These are phyloP conservation scores for Blastobotrys parvus DNA, from an alignment of 805 yeast species.

Conservation along the genomic window DNA sequence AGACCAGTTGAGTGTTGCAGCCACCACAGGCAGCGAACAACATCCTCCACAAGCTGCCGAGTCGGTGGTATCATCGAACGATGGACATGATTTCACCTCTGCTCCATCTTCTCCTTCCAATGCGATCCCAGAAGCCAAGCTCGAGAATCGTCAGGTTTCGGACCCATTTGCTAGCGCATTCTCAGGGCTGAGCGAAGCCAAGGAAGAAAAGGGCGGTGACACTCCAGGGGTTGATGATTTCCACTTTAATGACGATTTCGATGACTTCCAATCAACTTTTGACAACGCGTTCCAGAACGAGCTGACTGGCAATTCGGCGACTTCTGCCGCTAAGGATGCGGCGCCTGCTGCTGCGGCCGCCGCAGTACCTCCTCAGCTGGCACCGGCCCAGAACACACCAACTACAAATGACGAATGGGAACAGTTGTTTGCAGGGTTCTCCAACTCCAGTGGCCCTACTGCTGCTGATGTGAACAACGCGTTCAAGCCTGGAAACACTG, in stretches of 20 bases:
- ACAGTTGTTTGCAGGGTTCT: constrained; percentile 83
- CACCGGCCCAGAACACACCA: constrained; percentile 10
- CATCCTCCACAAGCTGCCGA: no score
- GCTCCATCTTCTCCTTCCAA: constrained; percentile 26
- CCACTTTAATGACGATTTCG: constrained; percentile 9
- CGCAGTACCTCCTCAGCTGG: no score
- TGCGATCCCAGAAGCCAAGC: constrained; percentile 1
- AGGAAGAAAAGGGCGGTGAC: constrained; percentile 24
- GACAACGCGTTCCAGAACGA: constrained; percentile 9
- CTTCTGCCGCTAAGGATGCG: constrained; percentile 6
- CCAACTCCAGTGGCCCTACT: constrained; percentile 28
- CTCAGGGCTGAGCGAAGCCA: constrained; percentile 38
- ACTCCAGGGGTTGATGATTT: constrained; percentile 18
- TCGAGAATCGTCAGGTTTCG: constrained; percentile 10
- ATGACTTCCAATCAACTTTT: constrained; percentile 17
- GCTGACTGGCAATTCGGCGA: constrained; percentile 1
- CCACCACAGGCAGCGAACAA: background rate
- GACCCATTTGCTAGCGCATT: constrained; percentile 37
- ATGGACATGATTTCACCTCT: constrained; percentile 23
- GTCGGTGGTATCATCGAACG: background rate
- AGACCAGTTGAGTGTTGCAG: background rate
- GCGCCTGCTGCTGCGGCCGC: no score
- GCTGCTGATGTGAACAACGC: constrained; percentile 15
- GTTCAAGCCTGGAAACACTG: constrained; percentile 15
- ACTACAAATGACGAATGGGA: constrained; percentile 76